Conservation (phyloP, 2,329 filamentous ascomycete species). For the Penicillium aurantiogriseum region DNA sequence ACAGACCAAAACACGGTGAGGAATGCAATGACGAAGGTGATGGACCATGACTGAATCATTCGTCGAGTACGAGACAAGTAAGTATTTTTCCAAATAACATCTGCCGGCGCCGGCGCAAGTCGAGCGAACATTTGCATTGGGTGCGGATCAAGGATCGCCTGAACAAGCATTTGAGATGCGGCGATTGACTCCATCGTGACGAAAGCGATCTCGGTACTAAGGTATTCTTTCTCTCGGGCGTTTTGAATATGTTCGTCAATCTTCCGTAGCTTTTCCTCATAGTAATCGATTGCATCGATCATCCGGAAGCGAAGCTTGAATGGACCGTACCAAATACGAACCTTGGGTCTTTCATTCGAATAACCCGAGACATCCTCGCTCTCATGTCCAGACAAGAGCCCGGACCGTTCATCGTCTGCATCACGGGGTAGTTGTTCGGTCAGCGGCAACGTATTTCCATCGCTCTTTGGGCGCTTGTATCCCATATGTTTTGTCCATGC, state of each 20-base stretch:
- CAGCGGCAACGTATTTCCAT: conserved; percentile 46
- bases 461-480: conserved; percentile 51
- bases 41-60: conserved; percentile 74
- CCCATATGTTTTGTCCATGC: conserved; percentile 78
- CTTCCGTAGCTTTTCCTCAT: conserved; percentile 76
- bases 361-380: conserved; percentile 47
- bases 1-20: conserved; percentile 87
- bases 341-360: conserved; percentile 59
- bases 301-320: conserved; percentile 68
- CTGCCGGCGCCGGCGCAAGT: conserved; percentile 79
- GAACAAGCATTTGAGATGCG: conserved; percentile 89
- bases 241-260: conserved; percentile 71
- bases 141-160: conserved; percentile 87
- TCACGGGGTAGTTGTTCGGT: conserved; percentile 49
- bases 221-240: conserved; percentile 72
- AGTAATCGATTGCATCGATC: conserved; percentile 92
- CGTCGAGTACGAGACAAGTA: conserved; percentile 74
- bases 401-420: conserved; percentile 58
- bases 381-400: conserved; percentile 54
- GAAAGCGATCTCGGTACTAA: conserved; percentile 80
- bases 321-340: conserved; percentile 75
- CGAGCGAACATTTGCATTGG: conserved; percentile 83
- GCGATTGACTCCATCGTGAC: conserved; percentile 97
- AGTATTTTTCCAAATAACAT: conserved; percentile 94
- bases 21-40: conserved; percentile 78